A percentile compares a stretch with the other conserved stretches of the same genome.
Evolutionary conservation across 306 rosid genomes (phyloP).

Genomic region (Abrus pulchellus): DNA sequence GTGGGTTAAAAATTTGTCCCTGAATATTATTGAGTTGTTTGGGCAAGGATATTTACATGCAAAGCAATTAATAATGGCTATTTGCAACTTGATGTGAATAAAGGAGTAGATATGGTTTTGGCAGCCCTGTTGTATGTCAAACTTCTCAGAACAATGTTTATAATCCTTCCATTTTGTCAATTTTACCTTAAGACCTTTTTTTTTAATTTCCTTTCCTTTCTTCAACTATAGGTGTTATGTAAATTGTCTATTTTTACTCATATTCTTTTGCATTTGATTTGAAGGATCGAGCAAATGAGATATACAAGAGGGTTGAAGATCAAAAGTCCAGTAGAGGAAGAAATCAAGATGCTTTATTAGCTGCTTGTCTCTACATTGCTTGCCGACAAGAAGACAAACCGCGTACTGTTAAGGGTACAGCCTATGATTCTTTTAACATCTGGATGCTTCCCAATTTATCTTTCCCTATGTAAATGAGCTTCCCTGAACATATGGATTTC

Average conservation of each 20-base stretch:
- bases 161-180: not conserved
- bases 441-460: slow-evolving; percentile 75
- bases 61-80: not conserved
- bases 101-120: not conserved
- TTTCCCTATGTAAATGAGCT: slow-evolving; percentile 74
- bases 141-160: slow-evolving; percentile 7
- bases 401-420: slow-evolving; percentile 96
- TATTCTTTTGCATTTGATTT: slow-evolving; percentile 45
- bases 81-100: not conserved
- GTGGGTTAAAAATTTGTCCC: not conserved
- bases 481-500: slow-evolving; percentile 84
- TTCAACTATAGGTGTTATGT: slow-evolving; percentile 5
- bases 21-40: not conserved
- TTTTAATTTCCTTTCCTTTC: not conserved
- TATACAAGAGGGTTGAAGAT: slow-evolving; percentile 96
- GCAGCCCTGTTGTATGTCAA: not conserved
- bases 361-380: slow-evolving; percentile 99
- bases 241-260: slow-evolving; percentile 30
- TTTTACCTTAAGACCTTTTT: slow-evolving; percentile 27
- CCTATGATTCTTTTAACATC: slow-evolving; percentile 70
- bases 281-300: slow-evolving; percentile 98
- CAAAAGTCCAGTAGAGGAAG: slow-evolving; percentile 98
- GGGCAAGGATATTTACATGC: not conserved
- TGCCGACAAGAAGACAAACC: slow-evolving; percentile 99
- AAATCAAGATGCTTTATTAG: slow-evolving; percentile 97